Base-by-base conservation (phyloP, 2,329 filamentous ascomycete genomes). In the Penicillium sp. region DNA sequence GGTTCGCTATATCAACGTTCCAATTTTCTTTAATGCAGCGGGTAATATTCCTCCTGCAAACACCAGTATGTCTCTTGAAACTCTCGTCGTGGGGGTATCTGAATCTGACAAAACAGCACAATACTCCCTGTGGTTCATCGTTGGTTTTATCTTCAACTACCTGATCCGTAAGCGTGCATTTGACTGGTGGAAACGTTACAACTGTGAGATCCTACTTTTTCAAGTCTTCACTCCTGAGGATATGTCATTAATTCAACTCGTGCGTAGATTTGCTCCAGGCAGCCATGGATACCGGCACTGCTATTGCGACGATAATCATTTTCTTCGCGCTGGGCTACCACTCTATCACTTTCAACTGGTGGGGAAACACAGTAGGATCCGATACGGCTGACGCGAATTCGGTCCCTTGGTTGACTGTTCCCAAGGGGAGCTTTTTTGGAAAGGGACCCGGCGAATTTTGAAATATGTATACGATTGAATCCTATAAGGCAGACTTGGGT, bases 381-480 rank as follows among this genome's bases (percentile, higher is more conserved):
- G 58, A 72, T 52, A 74, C 71, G 0, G 64, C 68, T 38, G 71
- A 74, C 62, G 35, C 67, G 3, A 69, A 73, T 6, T 70, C 66
- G 0, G 65, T 68, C 21, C 72, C 71, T 6, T 72, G 64, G 59
- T 51, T 70, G 55, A 68, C 54, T 12, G 69, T 72, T 1, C 52
- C 69, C 0, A 48, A 57, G 1, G 67, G 67, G 2, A 58, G 60
- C 2, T 61, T 68, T 46, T 73, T 72, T 50, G 70, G 71, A 1
- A 69, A 68, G 45, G 66, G 68, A 0, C 66, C 66, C 0, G 69
- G 69, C 0, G 50, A 52, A 16, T 52, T 52, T 18, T 52, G 15
- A 7, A 23, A 13, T 2, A 6, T 37, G 23, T 15, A 4, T 27
- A 47, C 6, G 10, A 27, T 37, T 27, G 32, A 10, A 37, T 15